A percentile compares a stretch with the other conserved stretches of the same genome.
phyloP scores from a whole-genome alignment of 371 early-diverging fungal species.

The Rhizopus sp. region DNA sequence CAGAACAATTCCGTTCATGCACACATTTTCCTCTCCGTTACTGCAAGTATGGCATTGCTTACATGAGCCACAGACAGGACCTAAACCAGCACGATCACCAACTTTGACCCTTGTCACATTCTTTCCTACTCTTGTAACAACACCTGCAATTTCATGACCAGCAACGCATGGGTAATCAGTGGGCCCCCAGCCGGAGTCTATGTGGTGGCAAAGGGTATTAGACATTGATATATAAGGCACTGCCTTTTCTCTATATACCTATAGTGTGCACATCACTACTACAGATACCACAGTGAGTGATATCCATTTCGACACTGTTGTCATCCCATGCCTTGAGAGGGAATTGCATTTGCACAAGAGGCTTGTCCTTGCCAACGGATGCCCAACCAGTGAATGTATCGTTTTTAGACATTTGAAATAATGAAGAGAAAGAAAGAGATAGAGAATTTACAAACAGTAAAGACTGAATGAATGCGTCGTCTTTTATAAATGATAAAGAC shows the following conservation, averaged over 20 bases:
- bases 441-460: no score
- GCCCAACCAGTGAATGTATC: slow-evolving; percentile 12
- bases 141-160: slow-evolving; percentile 66
- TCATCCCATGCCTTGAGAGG: slow-evolving; percentile 40
- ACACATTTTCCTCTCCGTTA: slow-evolving; percentile 23
- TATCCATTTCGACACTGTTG: slow-evolving; percentile 50
- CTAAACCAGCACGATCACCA: slow-evolving; percentile 72
- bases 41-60: slow-evolving; percentile 31
- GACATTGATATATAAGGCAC: no score
- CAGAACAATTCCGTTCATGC: slow-evolving; percentile 58
- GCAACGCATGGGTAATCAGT: slow-evolving; percentile 56
- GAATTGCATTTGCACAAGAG: slow-evolving; percentile 23
- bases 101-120: no score
- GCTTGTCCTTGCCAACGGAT: slow-evolving; percentile 8
- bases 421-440: no score
- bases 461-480: no score
- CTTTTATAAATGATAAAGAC: no score
- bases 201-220: no score
- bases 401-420: slow-evolving; percentile 1
- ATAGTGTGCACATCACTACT: slow-evolving; percentile 59
- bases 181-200: no score
- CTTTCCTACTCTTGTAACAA: no score
- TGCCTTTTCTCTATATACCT: no score
- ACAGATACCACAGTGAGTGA: slow-evolving; percentile 57
- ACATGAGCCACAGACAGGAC: slow-evolving; percentile 51